Percentiles rank a stretch among this genome's conserved stretches.
These are phyloP conservation scores for Ophiostoma quercus DNA, from an alignment of 2,329 filamentous ascomycete genomes.

Conservation along the genomic window DNA sequence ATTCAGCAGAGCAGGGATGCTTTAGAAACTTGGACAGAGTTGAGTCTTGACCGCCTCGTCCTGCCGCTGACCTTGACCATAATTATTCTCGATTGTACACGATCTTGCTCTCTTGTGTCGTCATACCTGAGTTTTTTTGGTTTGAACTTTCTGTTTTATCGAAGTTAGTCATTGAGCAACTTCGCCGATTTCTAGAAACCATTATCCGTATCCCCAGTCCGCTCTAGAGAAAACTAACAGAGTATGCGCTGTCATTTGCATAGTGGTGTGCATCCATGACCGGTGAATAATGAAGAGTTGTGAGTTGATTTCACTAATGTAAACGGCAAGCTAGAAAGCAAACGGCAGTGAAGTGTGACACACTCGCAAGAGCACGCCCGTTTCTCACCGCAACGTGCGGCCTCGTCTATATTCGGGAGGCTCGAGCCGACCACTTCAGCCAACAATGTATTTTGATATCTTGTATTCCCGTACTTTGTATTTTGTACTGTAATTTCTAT, in stretches of 20 bases:
- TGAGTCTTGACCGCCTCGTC: background rate
- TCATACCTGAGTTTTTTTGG: background rate
- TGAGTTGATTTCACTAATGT: no score
- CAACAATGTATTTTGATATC: background rate
- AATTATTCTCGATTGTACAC: no score
- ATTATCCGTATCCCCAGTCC: no score
- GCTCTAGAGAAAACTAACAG: no score
- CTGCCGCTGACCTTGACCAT: no score
- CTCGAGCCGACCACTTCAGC: constrained; percentile 16
- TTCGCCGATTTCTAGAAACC: no score
- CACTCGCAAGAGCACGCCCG: background rate
- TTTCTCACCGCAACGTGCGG: constrained; percentile 4
- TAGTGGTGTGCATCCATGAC: background rate
- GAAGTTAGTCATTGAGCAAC: no score
- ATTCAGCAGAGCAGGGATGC: no score
- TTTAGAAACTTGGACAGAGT: no score
- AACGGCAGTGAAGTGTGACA: background rate
- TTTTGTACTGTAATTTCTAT: background rate
- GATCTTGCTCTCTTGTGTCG: background rate
- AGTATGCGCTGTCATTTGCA: background rate
- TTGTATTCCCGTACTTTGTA: background rate
- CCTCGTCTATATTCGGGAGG: constrained; percentile 20
- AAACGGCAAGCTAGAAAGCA: background rate
- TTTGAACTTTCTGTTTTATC: no score
- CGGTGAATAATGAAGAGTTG: background rate